Evolutionary conservation across 306 rosid species (phyloP).

Genomic region (Begonia fuchsioides): DNA sequence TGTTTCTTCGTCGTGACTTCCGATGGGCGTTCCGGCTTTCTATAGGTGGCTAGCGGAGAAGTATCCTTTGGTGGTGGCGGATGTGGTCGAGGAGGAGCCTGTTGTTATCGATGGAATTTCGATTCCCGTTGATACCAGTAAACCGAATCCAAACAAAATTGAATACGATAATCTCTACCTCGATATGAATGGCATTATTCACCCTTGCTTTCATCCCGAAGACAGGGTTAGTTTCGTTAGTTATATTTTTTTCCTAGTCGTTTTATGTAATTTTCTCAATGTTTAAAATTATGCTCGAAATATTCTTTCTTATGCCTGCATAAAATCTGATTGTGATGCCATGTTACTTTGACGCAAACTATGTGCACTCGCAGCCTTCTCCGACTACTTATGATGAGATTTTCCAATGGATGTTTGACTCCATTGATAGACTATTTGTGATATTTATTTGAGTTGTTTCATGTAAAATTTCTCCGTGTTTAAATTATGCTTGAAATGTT

Average conservation of each 20-base stretch:
- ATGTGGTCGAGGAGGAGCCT: conserved; percentile 74
- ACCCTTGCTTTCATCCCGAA: conserved; percentile 96
- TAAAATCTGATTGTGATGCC: no score
- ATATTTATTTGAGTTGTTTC: no score
- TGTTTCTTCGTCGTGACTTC: background rate
- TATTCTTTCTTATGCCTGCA: no score
- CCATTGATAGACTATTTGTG: conserved; percentile 72
- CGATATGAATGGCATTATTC: conserved; percentile 94
- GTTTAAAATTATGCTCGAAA: no score
- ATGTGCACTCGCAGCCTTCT: conserved; percentile 49
- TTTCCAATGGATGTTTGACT: conserved; percentile 88
- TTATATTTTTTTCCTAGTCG: no score
- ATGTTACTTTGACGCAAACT: no score
- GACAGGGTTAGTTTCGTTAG: conserved; percentile 52
- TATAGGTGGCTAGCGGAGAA: conserved; percentile 95
- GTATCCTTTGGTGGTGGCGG: conserved; percentile 68
- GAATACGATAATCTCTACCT: conserved; percentile 92
- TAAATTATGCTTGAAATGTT: no score
- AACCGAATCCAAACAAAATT: conserved; percentile 68
- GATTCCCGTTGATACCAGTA: conserved; percentile 82
- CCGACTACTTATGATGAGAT: conserved; percentile 75
- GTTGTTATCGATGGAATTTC: conserved; percentile 58
- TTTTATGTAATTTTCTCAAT: no score
- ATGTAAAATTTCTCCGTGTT: no score
- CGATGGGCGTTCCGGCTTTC: conserved; percentile 97